Base-by-base conservation (phyloP, 768 basidiomycete genomes). In the Rickenella mellea region DNA sequence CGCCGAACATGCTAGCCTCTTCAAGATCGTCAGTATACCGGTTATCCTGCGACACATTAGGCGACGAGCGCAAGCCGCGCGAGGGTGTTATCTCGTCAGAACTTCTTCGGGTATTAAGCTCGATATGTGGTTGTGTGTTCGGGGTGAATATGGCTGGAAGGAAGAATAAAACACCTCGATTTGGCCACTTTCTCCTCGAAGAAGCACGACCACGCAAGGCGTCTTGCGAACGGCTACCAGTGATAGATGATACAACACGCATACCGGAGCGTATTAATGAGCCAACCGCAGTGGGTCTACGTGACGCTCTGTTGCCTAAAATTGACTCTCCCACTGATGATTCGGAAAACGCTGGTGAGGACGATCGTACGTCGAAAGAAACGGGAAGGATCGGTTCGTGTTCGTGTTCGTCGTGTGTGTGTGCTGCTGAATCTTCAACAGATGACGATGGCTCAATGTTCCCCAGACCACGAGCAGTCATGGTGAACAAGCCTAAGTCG, bases 121-220 rank as follows among this genome's bases (percentile, higher is more conserved):
- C 62, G 22, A 56, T 43, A n/a, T n/a, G n/a, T 8, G n/a, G 5
- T 37, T 48, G 51, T 32, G 58, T 60, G 11, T 62, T 57, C 8
- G 75, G 67, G 3, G 82, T 70, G 56, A 88, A 83, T 51, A 86
- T 79, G 26, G 85, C 83, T 17, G 87, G 87, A 39, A 90, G 70
- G 69, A 88, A 87, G 63, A 84, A 88, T 38, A 88, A 61, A 29
- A 85, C 74, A 26, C 82, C 78, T 29, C 78, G 71, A 37, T 71
- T 71, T 57, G 43, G 67, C 65, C 43, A 47, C 29, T 48, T 44
- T 9, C 73, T 66, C 19, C 59, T 60, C 43, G 74, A 61, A 35
- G 66, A 59, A 27, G 36, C 73, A 71, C 33, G 70, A 53, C 30
- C 75, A 70, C 1, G 73, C 69, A 22, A 74, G 68, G 52, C 40